Evolutionary conservation across 2,329 filamentous ascomycete genomes (phyloP), one percentile per base, ranked within the genome.

Genomic region (Pseudogymnoascus sp.): DNA sequence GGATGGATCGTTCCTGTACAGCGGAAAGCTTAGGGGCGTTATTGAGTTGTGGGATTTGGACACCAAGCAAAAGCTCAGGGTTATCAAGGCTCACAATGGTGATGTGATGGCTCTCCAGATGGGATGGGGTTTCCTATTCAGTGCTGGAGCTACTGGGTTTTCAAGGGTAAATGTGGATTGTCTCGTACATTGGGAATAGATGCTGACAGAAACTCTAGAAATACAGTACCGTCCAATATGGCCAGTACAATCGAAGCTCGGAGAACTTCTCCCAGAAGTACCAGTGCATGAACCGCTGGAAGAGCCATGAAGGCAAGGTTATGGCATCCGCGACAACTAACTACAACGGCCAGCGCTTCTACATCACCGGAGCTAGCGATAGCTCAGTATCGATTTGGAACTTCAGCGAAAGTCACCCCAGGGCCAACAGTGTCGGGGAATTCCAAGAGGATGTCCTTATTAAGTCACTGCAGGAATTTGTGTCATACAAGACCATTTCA

Each of bases 1-100:
- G 2, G 93, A 97, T 66, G 92, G 91, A 0, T 93, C 92, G 0
- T 96, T 99, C 68, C 81, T 99, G 4, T 99, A 97, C 73, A 91
- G 90, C 65, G 95, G 95, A 57, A 89, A 96, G 69, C 83, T 92
- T 0, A 87, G 90, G 40, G 96, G 95, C 21, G 84, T 96, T 61
- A 86, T 99, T 65, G 93, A 97, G 73, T 85, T 99, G 10, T 99
- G 96, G 93, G 96, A 99, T 73, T 81, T 99, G 12, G 93, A 97
- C 73, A 97, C 95, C 0, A 87, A 89, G 62, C 95, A 99, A 75
- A 87, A 95, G 60, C 82, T 99, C 51, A 84, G 95, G 64, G 92
- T 91, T 16, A 88, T 99, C 71, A 92, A 89, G 72, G 86, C 88
- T 0, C 89, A 92, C 69, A 85, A 84, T 36, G 87, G 87, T 47